Base-by-base conservation (phyloP, 192 early-diverging fungal species). In the Coemansia sp. region DNA sequence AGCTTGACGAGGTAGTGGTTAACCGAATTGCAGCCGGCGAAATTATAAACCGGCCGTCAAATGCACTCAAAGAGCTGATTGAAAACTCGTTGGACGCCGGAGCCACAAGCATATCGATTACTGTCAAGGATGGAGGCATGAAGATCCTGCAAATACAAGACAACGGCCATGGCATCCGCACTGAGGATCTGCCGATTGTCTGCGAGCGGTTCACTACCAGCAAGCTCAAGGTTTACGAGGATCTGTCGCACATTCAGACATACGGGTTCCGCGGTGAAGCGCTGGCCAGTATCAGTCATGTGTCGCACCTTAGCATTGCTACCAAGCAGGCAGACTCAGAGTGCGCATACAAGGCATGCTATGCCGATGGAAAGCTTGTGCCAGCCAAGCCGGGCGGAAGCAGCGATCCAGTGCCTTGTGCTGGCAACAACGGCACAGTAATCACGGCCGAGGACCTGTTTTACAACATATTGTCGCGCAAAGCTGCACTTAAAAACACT, bases 21-120 rank as follows among this genome's bases (percentile, higher is more conserved):
- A 98, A 98, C 80, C 83, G 93, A 53, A 98, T 98, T 66, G 97
- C 97, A 6, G 97, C 97, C 3, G 97, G 97, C 51, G 97, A 98
- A 90, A 92, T 98, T 45, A 98, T 99, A 58, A 92, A 96, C 59
- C 82, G 95, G 16, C 95, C 97, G 16, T 87, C 94, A 4, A 98
- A 99, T 72, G 95, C 95, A 16, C 74, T 97, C 21, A 99, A 99
- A 67, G 97, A 99, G 72, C 84, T 99, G 22, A 85, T 99, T 37
- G 97, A 99, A 64, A 99, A 99, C 73, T 90, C 91, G 6, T 82
- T 99, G 25, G 97, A 99, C 76, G 96, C 97, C 10, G 90, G 91
- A 5, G 84, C 97, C 0, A 95, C 92, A 17, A 83, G 74, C 27
- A 95, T 99, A 54, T 85, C 90, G 23, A 85, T 99, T 26, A 63